Base-by-base conservation (phyloP, 441 rosid genomes). In the Jatropha multifida region DNA sequence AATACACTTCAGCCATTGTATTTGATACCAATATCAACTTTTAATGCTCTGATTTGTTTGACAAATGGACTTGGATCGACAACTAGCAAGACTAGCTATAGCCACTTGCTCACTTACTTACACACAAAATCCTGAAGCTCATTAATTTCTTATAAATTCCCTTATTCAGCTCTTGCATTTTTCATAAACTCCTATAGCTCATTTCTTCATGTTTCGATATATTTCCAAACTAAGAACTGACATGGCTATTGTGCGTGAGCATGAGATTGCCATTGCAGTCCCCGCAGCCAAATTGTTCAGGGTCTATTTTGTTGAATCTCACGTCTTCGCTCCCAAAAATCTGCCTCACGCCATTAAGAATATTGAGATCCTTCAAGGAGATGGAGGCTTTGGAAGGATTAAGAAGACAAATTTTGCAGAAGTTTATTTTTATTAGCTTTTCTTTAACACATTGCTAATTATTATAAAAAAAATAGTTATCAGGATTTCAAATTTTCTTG, bases 341-440 rank as follows among this genome's bases (percentile, higher is more conserved):
- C 32, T 42, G 7, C 55, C 70, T 0, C 27, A 66, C 0, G 13
- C 11, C 11, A 42, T 66, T 1, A 18, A 66, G 55, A 66, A 46
- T 10, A 3, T 38, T 13, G 51, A 65, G 23, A 40, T 65, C 42
- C 7, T 66, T 42, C 7, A 66, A 44, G 70, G 55, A n/a, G 55
- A 66, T 42, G 70, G 55, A 66, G 55, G 77, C 2, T 89, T 89
- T 79, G 92, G 96, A 72, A 86, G 82, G 74, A 15, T 91, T 85
- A 92, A 88, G 77, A 56, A 65, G 26, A 40, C 26, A 10, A 66
- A 4, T 18, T 66, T 66, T 23, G 49, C 52, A n/a, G 37, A 40
- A 7, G 70, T 37, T 66, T 8, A 9, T n/a, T 55, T 55, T 52
- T 13, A 52, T 52, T 15, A 52, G 17, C 13, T 17, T 49, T 7